Base-by-base conservation (phyloP, 2,329 filamentous ascomycete species). In the Exserohilum rostratum region DNA sequence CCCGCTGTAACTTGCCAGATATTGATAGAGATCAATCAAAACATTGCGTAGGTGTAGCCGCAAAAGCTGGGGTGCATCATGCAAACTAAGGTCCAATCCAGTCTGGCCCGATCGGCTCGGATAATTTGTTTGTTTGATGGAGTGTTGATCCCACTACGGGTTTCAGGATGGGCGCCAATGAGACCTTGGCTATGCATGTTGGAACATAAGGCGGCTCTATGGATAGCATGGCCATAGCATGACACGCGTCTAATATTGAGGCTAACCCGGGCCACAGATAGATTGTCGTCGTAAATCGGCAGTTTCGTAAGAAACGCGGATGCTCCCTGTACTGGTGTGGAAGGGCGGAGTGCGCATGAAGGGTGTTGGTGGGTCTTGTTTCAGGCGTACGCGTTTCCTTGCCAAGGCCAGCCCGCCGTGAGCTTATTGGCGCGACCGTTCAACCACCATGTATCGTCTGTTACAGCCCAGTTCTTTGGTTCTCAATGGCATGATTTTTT, bases 131-230 rank as follows among this genome's bases (percentile, higher is more conserved):
- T 40, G 46, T 31, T 30, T 50, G 39, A 20, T 39, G 17, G 42
- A 13, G 48, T 56, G 57, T 39, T 29, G 51, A 61, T 62, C 57
- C 40, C 38, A 46, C 37, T 38, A 34, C 50, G 33, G 25, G 57
- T 62, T 62, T 61, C 51, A 44, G 48, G 4, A 29, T 29, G n/a
- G 5, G 17, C 31, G 20, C 58, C 54, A 54, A 50, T 60, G 39
- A 18, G 15, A 31, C 18, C 22, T 11, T 6, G 15, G n/a, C 20
- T n/a, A 17, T 22, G 43, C 13, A 17, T 31, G 20, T 25, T 34
- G 40, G 37, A 31, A 37, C 22, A 17, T 37, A n/a, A 42, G 35
- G 46, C 46, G 39, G 39, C 31, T 35, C 25, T 22, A 18, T 17
- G 33, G 15, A 25, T 46, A 46, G 35, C 48, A 46, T 46, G 57